Evolutionary conservation across 2,329 filamentous ascomycete genomes (phyloP).

Genomic region (Lachnellula arida): DNA sequence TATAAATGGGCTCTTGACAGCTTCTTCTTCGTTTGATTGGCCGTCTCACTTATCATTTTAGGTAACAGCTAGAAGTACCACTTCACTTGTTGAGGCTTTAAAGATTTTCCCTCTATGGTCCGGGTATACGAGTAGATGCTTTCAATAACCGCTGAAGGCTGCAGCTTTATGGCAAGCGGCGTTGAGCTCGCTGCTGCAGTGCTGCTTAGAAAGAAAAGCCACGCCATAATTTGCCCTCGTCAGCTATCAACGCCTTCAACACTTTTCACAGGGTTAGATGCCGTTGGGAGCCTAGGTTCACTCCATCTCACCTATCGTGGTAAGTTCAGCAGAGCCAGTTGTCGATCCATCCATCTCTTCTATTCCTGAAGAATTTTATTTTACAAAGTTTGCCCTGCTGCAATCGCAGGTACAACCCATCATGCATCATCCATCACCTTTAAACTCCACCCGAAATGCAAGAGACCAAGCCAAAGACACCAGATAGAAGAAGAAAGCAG

Average conservation of each 20-base stretch:
- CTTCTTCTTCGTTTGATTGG: not conserved
- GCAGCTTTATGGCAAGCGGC: not conserved
- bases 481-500: constrained; percentile 24
- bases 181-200: not conserved
- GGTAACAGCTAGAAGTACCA: not conserved
- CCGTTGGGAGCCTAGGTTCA: too few species aligned
- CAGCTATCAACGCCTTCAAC: too few species aligned
- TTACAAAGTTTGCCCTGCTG: constrained; percentile 20
- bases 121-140: not conserved
- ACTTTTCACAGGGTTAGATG: too few species aligned
- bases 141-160: not conserved
- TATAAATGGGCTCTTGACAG: not conserved
- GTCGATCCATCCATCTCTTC: constrained; percentile 9
- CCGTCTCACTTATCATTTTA: not conserved
- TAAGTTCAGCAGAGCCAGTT: not conserved
- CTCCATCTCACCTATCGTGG: not conserved
- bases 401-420: constrained; percentile 1
- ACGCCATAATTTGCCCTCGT: too few species aligned
- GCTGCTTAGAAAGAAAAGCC: too few species aligned
- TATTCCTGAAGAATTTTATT: constrained; percentile 27
- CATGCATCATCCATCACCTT: constrained; percentile 10
- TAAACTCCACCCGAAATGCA: constrained; percentile 27
- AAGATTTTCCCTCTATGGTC: not conserved
- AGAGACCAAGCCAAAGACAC: constrained; percentile 24
- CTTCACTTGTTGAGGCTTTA: not conserved